phyloP scores from a whole-genome alignment of 352 stramenopile species.

The Pythium periplocum region DNA sequence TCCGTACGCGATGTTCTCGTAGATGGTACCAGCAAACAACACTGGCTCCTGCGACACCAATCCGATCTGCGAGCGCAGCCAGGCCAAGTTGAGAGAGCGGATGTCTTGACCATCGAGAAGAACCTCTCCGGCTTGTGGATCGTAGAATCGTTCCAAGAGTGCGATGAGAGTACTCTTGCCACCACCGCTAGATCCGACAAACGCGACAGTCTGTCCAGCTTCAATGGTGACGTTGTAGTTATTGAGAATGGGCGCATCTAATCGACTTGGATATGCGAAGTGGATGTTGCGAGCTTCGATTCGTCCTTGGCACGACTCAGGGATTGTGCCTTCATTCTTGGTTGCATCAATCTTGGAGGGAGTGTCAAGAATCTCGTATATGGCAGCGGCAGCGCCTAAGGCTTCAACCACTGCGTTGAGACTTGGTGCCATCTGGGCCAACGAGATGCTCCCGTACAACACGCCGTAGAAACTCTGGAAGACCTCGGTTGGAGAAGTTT shows the following conservation, averaged over 20 bases:
- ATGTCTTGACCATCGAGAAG: slow-evolving; percentile 16
- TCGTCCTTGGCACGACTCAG: slow-evolving; percentile 18
- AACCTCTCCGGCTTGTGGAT: slow-evolving; percentile 49
- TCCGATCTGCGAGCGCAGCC: slow-evolving; percentile 16
- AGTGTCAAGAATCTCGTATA: slow-evolving; percentile 58
- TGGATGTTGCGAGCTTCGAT: slow-evolving; percentile 26
- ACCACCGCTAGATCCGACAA: slow-evolving; percentile 7
- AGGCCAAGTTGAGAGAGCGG: slow-evolving; percentile 60
- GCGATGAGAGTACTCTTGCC: slow-evolving; percentile 9
- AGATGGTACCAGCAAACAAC: slow-evolving; percentile 21
- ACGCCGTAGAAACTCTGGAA: slow-evolving; percentile 55
- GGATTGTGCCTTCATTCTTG: slow-evolving; percentile 16
- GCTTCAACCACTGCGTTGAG: slow-evolving; percentile 42
- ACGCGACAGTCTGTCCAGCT: slow-evolving; percentile 27
- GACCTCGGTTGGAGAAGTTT: slow-evolving; percentile 27
- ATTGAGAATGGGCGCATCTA: slow-evolving; percentile 42
- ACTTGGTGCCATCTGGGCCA: slow-evolving; percentile 48
- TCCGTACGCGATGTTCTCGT: slow-evolving; percentile 77
- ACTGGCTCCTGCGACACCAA: slow-evolving; percentile 47
- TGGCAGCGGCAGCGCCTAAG: slow-evolving; percentile 27
- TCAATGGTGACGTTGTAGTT: slow-evolving; percentile 52
- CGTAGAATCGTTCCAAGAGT: slow-evolving; percentile 82
- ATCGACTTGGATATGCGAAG: slow-evolving; percentile 39
- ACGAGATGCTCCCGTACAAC: slow-evolving; percentile 34
- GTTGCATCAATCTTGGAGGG: slow-evolving; percentile 38